phyloP scores from a whole-genome alignment of 2,329 filamentous ascomycete genomes.

The Trichoderma polysporum region DNA sequence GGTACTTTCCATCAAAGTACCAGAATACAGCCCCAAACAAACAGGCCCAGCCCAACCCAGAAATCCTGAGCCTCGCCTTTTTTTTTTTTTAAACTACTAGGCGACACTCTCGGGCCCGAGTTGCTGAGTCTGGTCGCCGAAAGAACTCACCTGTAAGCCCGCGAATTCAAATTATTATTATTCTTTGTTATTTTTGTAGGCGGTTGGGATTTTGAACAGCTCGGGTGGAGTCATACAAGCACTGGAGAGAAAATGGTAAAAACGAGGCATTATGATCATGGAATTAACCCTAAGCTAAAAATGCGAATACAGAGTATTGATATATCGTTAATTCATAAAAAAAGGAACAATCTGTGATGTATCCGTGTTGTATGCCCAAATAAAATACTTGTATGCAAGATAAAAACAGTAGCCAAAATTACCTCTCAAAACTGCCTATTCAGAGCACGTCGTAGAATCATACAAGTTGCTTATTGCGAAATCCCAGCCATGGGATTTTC shows the following conservation, averaged over 20 bases:
- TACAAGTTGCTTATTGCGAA: conserved; percentile 27
- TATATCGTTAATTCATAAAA: background rate
- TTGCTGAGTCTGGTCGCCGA: too few species aligned
- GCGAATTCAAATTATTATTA: background rate
- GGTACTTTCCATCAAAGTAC: too few species aligned
- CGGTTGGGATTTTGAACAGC: background rate
- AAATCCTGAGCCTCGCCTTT: background rate
- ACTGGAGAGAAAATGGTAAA: background rate
- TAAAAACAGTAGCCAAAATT: background rate
- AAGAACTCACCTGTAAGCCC: background rate
- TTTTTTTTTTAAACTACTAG: background rate
- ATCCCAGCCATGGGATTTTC: conserved; percentile 45
- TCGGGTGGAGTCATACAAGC: background rate
- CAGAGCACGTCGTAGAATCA: background rate
- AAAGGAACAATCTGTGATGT: background rate
- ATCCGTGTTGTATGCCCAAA: background rate
- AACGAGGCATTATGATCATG: background rate
- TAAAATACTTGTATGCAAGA: background rate
- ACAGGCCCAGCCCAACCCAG: background rate
- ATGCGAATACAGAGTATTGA: background rate
- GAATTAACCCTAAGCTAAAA: background rate
- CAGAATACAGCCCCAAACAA: background rate
- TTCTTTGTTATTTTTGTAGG: background rate
- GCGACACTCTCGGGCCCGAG: background rate
- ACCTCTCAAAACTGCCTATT: background rate